Percentiles rank a stretch among this genome's conserved stretches.
Evolutionary conservation across 148 eudicot species (phyloP).

Genomic region (Talinum fruticosum): DNA sequence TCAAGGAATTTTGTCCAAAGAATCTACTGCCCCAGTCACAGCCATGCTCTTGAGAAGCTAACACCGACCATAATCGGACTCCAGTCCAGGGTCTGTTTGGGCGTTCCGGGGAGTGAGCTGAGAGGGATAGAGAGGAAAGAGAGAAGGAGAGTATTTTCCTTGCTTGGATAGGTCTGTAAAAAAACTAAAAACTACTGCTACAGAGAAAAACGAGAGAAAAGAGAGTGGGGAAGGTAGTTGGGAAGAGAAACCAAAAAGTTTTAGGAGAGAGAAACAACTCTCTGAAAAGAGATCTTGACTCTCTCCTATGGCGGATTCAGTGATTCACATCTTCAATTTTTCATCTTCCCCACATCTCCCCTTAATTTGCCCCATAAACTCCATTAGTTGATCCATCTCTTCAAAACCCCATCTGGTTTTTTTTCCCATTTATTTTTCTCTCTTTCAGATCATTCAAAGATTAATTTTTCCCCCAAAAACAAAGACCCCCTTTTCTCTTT

Average conservation of each 20-base stretch:
- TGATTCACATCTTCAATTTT: not conserved
- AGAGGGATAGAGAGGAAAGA: too few relatives aligned
- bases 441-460: not conserved
- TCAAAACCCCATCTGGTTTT: constrained; percentile 21
- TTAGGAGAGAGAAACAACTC: not conserved
- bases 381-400: not conserved
- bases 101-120: not conserved
- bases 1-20: not conserved
- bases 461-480: not conserved
- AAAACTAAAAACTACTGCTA: not conserved
- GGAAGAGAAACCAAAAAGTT: not conserved
- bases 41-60: not conserved
- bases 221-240: not conserved
- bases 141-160: too few relatives aligned
- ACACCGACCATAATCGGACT: not conserved
- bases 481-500: not conserved
- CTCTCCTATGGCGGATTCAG: not conserved
- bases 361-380: not conserved
- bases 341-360: not conserved
- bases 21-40: not conserved
- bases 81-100: not conserved
- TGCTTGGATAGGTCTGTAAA: not conserved
- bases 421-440: not conserved
- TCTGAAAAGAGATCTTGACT: not conserved
- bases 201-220: not conserved